Evolutionary conservation across 139 green algal species (phyloP).

Genomic region (Ettlia oleoabundans): DNA sequence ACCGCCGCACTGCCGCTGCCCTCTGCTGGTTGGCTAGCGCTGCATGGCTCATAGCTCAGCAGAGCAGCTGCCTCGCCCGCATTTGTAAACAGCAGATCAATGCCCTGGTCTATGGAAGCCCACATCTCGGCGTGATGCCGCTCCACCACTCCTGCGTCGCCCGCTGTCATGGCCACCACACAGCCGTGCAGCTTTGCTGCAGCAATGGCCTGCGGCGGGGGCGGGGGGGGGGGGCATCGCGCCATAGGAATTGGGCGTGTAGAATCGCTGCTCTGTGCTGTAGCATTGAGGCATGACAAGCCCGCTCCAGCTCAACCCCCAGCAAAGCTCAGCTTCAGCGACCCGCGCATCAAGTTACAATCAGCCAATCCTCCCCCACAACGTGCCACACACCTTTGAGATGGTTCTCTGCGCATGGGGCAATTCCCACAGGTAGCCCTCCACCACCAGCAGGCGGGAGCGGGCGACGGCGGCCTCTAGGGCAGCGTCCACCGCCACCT

Average conservation of each 20-base stretch:
- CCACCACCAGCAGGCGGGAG: constrained; percentile 73
- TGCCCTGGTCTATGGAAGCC: constrained; percentile 53
- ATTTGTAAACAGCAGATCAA: constrained; percentile 91
- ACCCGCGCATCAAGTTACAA: no score
- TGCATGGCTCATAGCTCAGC: background rate
- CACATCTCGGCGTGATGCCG: constrained; percentile 65
- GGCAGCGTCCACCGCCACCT: constrained; percentile 46
- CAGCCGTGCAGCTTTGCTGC: constrained; percentile 59
- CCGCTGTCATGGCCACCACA: constrained; percentile 84
- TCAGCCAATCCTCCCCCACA: background rate
- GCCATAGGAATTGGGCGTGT: no score
- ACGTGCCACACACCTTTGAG: background rate
- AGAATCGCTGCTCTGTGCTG: no score
- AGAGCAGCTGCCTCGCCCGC: constrained; percentile 57
- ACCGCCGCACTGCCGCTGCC: constrained; percentile 24
- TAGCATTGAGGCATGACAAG: no score
- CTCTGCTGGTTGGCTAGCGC: background rate
- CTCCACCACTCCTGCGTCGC: constrained; percentile 83
- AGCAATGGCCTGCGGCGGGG: constrained; percentile 47
- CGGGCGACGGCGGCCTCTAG: constrained; percentile 61
- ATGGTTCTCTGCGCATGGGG: constrained; percentile 11
- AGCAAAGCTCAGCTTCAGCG: no score
- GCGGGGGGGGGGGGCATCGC: background rate
- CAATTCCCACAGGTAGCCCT: constrained; percentile 81
- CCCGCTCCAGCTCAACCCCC: no score